phyloP scores from a whole-genome alignment of 345 rosid genomes.

The Adansonia digitata region DNA sequence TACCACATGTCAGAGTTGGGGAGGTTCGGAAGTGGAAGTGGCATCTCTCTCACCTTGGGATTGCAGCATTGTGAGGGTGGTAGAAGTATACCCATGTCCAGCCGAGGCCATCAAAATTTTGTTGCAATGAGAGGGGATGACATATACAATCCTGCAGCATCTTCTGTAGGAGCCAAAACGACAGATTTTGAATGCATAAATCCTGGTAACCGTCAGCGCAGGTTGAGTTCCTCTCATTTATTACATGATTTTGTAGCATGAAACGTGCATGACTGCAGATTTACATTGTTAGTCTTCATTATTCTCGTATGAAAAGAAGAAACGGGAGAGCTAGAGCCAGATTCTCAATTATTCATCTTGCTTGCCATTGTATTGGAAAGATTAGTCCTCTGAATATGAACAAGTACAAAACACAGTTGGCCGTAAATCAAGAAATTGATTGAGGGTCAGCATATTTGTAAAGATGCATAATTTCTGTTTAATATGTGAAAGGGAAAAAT shows the following conservation, averaged over 20 bases:
- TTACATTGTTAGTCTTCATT: not conserved
- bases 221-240: constrained; percentile 55
- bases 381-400: not conserved
- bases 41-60: constrained; percentile 77
- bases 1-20: constrained; percentile 64
- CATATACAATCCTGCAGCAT: constrained; percentile 32
- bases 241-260: constrained; percentile 83
- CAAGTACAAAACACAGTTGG: constrained; percentile 23
- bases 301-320: not conserved
- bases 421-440: constrained; percentile 27
- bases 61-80: constrained; percentile 70
- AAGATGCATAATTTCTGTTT: constrained; percentile 23
- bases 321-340: not conserved
- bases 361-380: not conserved
- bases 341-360: constrained; percentile 4
- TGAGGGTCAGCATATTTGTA: constrained; percentile 27
- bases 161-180: constrained; percentile 42
- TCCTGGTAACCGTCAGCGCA: constrained; percentile 51
- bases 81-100: constrained; percentile 45
- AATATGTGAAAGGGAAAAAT: constrained; percentile 20
- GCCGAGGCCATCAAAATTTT: constrained; percentile 39
- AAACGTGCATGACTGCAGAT: constrained; percentile 14
- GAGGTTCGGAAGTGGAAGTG: constrained; percentile 52
- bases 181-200: constrained; percentile 49
- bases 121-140: constrained; percentile 51